Conservation (phyloP, 345 rosid species). For the Boechera divaricarpa region DNA sequence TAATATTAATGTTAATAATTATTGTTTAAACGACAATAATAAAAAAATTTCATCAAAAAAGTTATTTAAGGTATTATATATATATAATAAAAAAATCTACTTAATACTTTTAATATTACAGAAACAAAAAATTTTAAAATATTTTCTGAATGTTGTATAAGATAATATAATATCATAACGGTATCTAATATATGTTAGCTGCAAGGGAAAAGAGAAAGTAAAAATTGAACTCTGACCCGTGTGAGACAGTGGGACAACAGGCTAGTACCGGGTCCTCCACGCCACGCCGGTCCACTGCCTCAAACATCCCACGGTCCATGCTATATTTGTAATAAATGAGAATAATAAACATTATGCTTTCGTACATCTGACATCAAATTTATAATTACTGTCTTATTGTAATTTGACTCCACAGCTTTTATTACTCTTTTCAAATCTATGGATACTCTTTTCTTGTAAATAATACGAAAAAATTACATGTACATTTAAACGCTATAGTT, state of each 20-base stretch:
- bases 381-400: conserved; percentile 3
- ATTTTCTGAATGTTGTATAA: not conserved
- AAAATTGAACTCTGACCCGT: conserved; percentile 23
- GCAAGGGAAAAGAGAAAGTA: not conserved
- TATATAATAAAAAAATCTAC: not conserved
- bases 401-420: conserved; percentile 19
- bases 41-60: not conserved
- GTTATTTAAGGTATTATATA: too few species aligned
- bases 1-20: too few species aligned
- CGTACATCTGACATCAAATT: conserved; percentile 30
- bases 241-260: conserved; percentile 43
- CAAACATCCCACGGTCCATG: conserved; percentile 46
- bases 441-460: conserved; percentile 3
- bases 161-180: not conserved
- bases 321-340: conserved; percentile 42
- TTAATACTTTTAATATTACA: not conserved
- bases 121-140: not conserved
- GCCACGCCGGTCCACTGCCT: conserved; percentile 50
- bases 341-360: conserved; percentile 33
- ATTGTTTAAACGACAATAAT: not conserved
- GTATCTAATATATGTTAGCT: not conserved
- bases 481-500: not conserved
- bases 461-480: not conserved
- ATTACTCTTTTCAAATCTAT: conserved; percentile 2
- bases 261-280: conserved; percentile 48